Conservation (phyloP, 2,329 filamentous ascomycete genomes). For the Zalaria obscura region DNA sequence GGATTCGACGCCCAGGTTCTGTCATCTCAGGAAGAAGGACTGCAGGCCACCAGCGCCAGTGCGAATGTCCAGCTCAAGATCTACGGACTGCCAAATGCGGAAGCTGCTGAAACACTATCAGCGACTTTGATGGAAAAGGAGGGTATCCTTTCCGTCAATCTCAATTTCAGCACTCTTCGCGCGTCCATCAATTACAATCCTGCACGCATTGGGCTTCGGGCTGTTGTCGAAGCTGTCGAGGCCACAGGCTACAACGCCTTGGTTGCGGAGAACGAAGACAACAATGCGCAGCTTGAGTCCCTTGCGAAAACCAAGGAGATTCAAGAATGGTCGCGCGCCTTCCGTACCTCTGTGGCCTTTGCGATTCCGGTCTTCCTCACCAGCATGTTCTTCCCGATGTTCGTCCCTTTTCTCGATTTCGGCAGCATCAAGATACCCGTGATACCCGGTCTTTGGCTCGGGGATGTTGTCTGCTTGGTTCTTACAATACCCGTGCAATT, state of each 20-base stretch:
- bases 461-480: constrained; percentile 68
- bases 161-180: constrained; percentile 61
- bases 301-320: constrained; percentile 94
- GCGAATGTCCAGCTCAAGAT: constrained; percentile 66
- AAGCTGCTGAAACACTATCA: constrained; percentile 59
- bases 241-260: constrained; percentile 76
- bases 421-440: constrained; percentile 50
- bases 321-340: constrained; percentile 76
- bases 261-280: constrained; percentile 83
- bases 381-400: constrained; percentile 91
- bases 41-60: constrained; percentile 35
- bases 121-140: constrained; percentile 46
- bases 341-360: constrained; percentile 63
- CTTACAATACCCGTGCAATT: constrained; percentile 93
- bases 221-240: constrained; percentile 71
- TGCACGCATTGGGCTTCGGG: constrained; percentile 59
- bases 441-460: constrained; percentile 66
- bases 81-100: constrained; percentile 62
- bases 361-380: constrained; percentile 83
- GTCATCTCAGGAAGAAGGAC: constrained; percentile 51
- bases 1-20: constrained; percentile 80
- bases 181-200: constrained; percentile 62
- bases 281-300: constrained; percentile 90
- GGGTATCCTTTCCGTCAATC: constrained; percentile 59
- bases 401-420: constrained; percentile 60